phyloP scores from a whole-genome alignment of 257 asterid species.

The Catharanthus roseus region DNA sequence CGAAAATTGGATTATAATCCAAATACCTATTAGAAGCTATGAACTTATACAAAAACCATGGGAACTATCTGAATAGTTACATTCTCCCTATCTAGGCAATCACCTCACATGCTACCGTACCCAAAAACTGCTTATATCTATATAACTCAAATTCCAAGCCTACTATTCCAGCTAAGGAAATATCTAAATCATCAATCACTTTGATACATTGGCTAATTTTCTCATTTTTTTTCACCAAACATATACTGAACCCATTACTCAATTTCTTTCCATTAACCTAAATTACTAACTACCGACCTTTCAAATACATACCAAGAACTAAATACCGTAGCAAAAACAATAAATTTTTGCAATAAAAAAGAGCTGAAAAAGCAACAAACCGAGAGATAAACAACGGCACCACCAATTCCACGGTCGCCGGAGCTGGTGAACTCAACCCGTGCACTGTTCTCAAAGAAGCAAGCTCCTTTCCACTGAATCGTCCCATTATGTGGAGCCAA shows the following conservation, averaged over 20 bases:
- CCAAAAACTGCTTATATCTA: not conserved
- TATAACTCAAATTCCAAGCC: not conserved
- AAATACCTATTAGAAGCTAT: too few species aligned
- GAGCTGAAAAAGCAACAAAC: constrained; percentile 33
- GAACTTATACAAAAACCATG: not conserved
- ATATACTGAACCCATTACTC: not conserved
- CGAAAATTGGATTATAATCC: not conserved
- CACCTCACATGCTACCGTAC: not conserved
- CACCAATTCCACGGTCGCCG: constrained; percentile 89
- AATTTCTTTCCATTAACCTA: not conserved
- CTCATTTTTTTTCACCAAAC: not conserved
- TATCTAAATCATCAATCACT: not conserved
- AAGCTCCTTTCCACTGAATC: constrained; percentile 84
- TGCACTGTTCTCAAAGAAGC: constrained; percentile 72
- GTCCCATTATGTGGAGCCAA: constrained; percentile 82
- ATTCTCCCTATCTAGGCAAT: not conserved
- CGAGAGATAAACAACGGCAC: constrained; percentile 68
- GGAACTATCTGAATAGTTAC: not conserved
- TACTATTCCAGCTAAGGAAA: not conserved
- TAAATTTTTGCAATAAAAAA: not conserved
- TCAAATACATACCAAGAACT: not conserved
- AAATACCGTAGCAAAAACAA: not conserved
- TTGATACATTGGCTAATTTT: not conserved
- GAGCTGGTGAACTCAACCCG: constrained; percentile 50
- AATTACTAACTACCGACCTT: not conserved